Conservation (phyloP, 2,329 filamentous ascomycete genomes). For the Xylogone sp. region DNA sequence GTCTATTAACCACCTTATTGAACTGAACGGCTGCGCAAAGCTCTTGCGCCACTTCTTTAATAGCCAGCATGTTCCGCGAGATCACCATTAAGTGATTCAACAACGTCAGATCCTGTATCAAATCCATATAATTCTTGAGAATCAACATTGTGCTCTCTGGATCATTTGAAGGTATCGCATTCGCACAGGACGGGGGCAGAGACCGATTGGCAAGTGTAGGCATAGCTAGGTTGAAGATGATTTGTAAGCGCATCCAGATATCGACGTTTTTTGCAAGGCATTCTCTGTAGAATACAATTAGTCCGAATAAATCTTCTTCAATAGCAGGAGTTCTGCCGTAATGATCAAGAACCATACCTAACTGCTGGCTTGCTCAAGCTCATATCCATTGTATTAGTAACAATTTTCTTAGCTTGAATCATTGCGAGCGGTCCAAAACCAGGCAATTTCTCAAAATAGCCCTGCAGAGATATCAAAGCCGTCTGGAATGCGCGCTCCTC, state of each 20-base stretch:
- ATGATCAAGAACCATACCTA: constrained; percentile 38
- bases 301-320: neutral
- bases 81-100: constrained; percentile 67
- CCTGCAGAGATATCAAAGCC: constrained; percentile 58
- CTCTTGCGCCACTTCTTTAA: constrained; percentile 62
- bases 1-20: constrained; percentile 62
- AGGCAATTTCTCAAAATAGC: constrained; percentile 54
- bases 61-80: constrained; percentile 60
- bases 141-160: constrained; percentile 61
- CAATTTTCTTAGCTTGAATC: constrained; percentile 51
- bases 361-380: constrained; percentile 56
- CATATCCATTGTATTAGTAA: constrained; percentile 59
- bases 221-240: constrained; percentile 58
- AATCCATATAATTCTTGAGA: constrained; percentile 55
- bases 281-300: constrained; percentile 38
- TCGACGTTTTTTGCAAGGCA: constrained; percentile 58
- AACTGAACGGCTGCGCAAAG: constrained; percentile 61
- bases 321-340: neutral
- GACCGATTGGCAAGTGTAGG: constrained; percentile 57
- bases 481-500: constrained; percentile 61
- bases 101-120: constrained; percentile 60
- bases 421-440: constrained; percentile 55
- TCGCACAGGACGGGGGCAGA: constrained; percentile 49
- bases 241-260: constrained; percentile 62
- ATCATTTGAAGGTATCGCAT: constrained; percentile 49